Percentiles rank a stretch among this genome's conserved stretches.
Evolutionary conservation across 768 basidiomycete species (phyloP).

Genomic region (Sutorius australiensis): DNA sequence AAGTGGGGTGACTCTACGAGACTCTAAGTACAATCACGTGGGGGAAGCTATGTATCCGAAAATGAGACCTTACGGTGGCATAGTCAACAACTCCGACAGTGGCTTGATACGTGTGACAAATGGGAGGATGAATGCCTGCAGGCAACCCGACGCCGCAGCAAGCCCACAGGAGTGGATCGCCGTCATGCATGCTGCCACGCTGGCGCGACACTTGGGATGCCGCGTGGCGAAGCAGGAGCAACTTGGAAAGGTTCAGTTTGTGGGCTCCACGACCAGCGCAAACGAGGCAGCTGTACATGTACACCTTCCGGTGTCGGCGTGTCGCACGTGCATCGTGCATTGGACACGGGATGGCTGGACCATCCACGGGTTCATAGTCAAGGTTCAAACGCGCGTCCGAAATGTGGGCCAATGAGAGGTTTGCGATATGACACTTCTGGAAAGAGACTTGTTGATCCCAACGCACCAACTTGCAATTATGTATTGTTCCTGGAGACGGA

Average conservation of each 20-base stretch:
- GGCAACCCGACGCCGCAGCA: conserved; percentile 11
- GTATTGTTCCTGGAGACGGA: conserved; percentile 14
- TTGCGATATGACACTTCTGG: conserved; percentile 17
- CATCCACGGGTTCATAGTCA: conserved; percentile 3
- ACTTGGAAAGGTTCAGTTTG: background rate
- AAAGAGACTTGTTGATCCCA: conserved; percentile 8
- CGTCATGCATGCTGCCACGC: conserved; percentile 9
- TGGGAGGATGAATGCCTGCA: conserved; percentile 5
- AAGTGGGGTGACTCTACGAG: conserved; percentile 4
- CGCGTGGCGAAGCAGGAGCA: conserved; percentile 12
- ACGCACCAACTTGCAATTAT: background rate
- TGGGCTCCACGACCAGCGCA: background rate
- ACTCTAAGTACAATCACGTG: conserved; percentile 4
- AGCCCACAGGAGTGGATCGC: conserved; percentile 14
- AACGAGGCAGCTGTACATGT: background rate
- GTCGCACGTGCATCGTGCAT: conserved; percentile 4
- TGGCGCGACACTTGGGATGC: conserved; percentile 4
- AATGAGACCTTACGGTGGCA: conserved; percentile 11
- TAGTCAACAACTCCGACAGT: conserved; percentile 1
- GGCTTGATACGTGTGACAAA: conserved; percentile 19
- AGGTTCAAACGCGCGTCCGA: conserved; percentile 12
- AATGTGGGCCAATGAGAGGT: conserved; percentile 13
- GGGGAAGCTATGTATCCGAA: background rate
- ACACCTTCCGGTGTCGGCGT: background rate
- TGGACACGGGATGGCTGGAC: background rate